A percentile compares a stretch with the other conserved stretches of the same genome.
Conservation (phyloP, 306 rosid genomes). For the Canavalia ensiformis region DNA sequence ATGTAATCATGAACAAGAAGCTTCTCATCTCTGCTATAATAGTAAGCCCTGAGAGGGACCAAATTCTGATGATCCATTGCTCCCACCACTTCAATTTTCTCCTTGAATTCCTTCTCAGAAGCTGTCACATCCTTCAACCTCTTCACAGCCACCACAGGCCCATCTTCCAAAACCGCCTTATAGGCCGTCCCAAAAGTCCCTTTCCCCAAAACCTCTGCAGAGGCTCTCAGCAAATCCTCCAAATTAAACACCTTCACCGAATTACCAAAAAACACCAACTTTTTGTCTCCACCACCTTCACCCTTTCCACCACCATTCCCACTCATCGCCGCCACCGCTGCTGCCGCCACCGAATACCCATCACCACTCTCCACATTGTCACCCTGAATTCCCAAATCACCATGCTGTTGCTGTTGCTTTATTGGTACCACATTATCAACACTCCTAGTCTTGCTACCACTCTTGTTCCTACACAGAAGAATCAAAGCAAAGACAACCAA, state of each 20-base stretch:
- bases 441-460: slow-evolving; percentile 54
- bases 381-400: slow-evolving; percentile 48
- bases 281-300: slow-evolving; percentile 50
- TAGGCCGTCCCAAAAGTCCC: slow-evolving; percentile 77
- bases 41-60: slow-evolving; percentile 78
- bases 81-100: slow-evolving; percentile 70
- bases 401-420: slow-evolving; percentile 39
- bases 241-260: slow-evolving; percentile 62
- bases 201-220: slow-evolving; percentile 81
- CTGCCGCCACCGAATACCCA: slow-evolving; percentile 51
- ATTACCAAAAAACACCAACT: slow-evolving; percentile 66
- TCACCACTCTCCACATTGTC: slow-evolving; percentile 58
- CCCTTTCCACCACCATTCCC: slow-evolving; percentile 40
- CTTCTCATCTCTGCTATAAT: slow-evolving; percentile 73
- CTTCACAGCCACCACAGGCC: slow-evolving; percentile 73
- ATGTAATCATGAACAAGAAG: slow-evolving; percentile 80
- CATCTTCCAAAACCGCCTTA: slow-evolving; percentile 70
- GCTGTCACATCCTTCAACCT: slow-evolving; percentile 68
- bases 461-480: slow-evolving; percentile 58
- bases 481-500: slow-evolving; percentile 56
- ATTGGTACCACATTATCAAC: slow-evolving; percentile 44
- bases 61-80: slow-evolving; percentile 71
- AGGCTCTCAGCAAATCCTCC: slow-evolving; percentile 80
- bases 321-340: slow-evolving; percentile 29
- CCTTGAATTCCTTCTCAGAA: slow-evolving; percentile 69